Conservation (phyloP, 345 rosid genomes). For the Toxicodendron radicans region DNA sequence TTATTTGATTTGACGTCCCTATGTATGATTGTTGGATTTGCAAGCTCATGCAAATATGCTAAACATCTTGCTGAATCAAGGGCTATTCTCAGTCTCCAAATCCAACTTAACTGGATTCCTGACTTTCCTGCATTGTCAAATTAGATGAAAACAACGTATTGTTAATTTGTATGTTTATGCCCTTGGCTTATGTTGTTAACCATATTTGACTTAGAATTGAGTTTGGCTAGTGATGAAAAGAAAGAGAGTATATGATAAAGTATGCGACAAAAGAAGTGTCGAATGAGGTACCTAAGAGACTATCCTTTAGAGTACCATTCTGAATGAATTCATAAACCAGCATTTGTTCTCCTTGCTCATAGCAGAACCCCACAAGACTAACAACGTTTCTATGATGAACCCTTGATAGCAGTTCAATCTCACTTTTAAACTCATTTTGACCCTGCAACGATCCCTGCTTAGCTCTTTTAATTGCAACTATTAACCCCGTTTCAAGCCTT, state of each 20-base stretch:
- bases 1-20: neutral
- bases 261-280: neutral
- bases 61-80: neutral
- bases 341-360: constrained; percentile 4
- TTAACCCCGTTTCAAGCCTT: constrained; percentile 45
- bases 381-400: constrained; percentile 67
- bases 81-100: neutral
- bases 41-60: neutral
- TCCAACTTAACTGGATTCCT: neutral
- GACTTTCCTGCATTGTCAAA: neutral
- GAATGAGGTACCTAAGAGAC: constrained; percentile 1
- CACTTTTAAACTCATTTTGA: constrained; percentile 66
- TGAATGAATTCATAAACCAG: neutral
- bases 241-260: neutral
- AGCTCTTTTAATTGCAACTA: constrained; percentile 75
- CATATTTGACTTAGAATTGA: neutral
- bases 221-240: neutral
- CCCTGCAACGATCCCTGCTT: constrained; percentile 81
- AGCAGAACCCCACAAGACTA: constrained; percentile 7
- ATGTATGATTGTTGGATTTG: neutral
- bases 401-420: constrained; percentile 78
- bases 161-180: neutral
- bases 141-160: neutral
- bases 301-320: neutral
- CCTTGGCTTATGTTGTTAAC: neutral